Evolutionary conservation across 768 basidiomycete species (phyloP).

Genomic region (Mycena epipterygia): DNA sequence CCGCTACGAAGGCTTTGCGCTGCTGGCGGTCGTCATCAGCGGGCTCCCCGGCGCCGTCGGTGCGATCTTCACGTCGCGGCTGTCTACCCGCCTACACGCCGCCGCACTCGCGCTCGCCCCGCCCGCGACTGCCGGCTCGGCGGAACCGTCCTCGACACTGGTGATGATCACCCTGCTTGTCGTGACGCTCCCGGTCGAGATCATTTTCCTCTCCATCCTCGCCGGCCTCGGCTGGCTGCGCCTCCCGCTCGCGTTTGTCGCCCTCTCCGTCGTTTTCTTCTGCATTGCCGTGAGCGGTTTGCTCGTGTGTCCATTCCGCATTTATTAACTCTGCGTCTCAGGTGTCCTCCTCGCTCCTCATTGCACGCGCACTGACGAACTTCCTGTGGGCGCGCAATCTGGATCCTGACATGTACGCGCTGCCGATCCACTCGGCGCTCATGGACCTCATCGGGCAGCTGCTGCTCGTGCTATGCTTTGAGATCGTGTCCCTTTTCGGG

Average conservation of each 20-base stretch:
- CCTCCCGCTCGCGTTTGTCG: conserved; percentile 76
- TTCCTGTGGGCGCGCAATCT: conserved; percentile 82
- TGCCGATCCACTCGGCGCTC: conserved; percentile 92
- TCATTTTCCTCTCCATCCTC: conserved; percentile 79
- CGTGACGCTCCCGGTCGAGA: conserved; percentile 85
- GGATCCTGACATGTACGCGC: conserved; percentile 93
- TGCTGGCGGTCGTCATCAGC: conserved; percentile 90
- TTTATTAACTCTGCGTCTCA: conserved; percentile 46
- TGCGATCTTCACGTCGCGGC: conserved; percentile 90
- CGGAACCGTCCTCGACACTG: conserved; percentile 60
- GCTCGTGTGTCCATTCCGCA: neutral
- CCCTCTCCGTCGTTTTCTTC: conserved; percentile 78
- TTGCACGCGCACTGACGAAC: conserved; percentile 77
- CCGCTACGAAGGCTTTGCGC: conserved; percentile 87
- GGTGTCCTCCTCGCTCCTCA: conserved; percentile 77
- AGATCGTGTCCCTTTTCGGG: conserved; percentile 67
- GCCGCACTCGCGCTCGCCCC: conserved; percentile 56
- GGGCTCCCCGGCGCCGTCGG: conserved; percentile 93
- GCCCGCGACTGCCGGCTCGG: conserved; percentile 34
- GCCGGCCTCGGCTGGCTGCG: conserved; percentile 83
- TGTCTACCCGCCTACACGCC: conserved; percentile 90
- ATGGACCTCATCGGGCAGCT: conserved; percentile 90
- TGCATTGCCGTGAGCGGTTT: conserved; percentile 74
- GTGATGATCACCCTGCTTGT: conserved; percentile 78
- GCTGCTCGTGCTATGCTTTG: conserved; percentile 82